These are phyloP conservation scores for Miamiensis avidus DNA, from an alignment of 169 alveolate genomes.

Conservation along the genomic window DNA sequence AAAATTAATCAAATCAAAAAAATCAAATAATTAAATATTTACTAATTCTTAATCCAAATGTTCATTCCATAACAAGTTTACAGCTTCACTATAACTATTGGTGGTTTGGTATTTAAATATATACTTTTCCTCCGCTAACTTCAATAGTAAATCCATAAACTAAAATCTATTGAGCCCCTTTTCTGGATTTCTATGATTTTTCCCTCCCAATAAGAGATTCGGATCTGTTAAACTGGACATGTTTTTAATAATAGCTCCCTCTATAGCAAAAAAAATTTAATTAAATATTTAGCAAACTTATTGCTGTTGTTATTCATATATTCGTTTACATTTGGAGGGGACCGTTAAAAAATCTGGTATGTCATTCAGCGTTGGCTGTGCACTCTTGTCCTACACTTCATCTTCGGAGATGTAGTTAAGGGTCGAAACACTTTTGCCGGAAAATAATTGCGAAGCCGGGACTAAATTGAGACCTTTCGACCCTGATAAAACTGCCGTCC, in stretches of 20 bases:
- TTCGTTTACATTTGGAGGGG: too few species aligned
- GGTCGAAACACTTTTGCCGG: too few species aligned
- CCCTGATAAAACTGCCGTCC: conserved; percentile 49
- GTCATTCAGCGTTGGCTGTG: too few species aligned
- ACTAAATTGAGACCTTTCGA: conserved; percentile 12
- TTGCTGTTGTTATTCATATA: too few species aligned
- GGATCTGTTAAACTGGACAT: background rate
- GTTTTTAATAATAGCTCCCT: background rate
- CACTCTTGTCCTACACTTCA: too few species aligned
- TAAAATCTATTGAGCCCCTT: conserved; percentile 62
- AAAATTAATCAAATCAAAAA: too few species aligned
- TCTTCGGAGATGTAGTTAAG: too few species aligned
- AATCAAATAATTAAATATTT: conserved; percentile 21
- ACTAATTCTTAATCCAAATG: conserved; percentile 11
- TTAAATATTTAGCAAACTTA: conserved; percentile 1
- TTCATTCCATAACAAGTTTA: conserved; percentile 52
- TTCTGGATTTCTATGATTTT: conserved; percentile 59
- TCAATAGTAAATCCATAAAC: conserved; percentile 59
- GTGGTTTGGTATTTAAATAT: conserved; percentile 42
- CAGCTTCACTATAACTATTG: conserved; percentile 42
- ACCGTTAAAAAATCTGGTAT: too few species aligned
- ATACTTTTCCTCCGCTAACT: conserved; percentile 61
- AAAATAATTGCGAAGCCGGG: conserved; percentile 13
- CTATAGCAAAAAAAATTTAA: background rate
- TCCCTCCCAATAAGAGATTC: conserved; percentile 6